Evolutionary conservation across 768 basidiomycete species (phyloP).

Genomic region (Krasilnikovozyma curviuscula): DNA sequence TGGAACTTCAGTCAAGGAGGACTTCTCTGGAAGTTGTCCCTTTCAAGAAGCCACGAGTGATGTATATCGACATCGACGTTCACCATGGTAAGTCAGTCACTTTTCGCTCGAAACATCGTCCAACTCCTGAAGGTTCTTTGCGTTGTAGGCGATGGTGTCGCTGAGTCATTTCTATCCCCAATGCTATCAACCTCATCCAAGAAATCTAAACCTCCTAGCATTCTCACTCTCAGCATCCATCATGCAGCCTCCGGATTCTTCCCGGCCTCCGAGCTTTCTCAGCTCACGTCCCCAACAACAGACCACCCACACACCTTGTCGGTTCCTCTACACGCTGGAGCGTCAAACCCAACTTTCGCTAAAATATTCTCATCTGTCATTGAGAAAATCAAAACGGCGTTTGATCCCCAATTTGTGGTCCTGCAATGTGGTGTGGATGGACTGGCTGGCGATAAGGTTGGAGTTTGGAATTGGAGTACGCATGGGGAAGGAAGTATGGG

Average conservation of each 20-base stretch:
- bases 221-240: conserved; percentile 60
- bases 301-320: conserved; percentile 52
- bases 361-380: conserved; percentile 43
- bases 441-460: conserved; percentile 63
- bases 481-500: conserved; percentile 41
- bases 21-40: conserved; percentile 16
- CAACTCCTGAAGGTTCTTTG: too few relatives aligned
- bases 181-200: conserved; percentile 16
- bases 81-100: too few relatives aligned
- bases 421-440: conserved; percentile 78
- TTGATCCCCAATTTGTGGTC: conserved; percentile 56
- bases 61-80: conserved; percentile 84
- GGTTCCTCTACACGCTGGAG: conserved; percentile 53
- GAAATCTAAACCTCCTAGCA: conserved; percentile 23
- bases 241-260: conserved; percentile 69
- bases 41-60: conserved; percentile 32
- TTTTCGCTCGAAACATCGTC: too few relatives aligned
- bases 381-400: conserved; percentile 40
- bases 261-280: conserved; percentile 35
- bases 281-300: conserved; percentile 26
- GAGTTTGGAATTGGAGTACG: conserved; percentile 49
- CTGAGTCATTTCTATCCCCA: conserved; percentile 35
- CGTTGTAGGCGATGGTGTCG: conserved; percentile 64
- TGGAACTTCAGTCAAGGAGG: conserved; percentile 35
- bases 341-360: conserved; percentile 42